These are phyloP conservation scores for Bipolaris oryzae DNA, from an alignment of 2,329 filamentous ascomycete genomes.

Conservation along the genomic window DNA sequence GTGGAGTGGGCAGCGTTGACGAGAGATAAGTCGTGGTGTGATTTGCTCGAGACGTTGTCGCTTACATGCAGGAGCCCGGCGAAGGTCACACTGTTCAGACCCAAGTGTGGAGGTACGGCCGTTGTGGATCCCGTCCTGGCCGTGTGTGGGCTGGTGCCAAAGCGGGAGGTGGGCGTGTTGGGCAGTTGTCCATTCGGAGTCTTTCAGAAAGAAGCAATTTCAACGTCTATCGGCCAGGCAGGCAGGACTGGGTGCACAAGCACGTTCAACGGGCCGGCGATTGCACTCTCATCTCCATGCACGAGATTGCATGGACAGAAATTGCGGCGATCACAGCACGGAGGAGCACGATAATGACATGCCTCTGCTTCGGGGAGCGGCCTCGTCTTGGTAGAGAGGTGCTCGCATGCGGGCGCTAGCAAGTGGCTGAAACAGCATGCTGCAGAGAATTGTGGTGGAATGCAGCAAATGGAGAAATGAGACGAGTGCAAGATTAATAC, in stretches of 20 bases:
- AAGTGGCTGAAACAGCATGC: slow-evolving; percentile 10
- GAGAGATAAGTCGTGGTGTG: slow-evolving; percentile 17
- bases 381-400: slow-evolving; percentile 15
- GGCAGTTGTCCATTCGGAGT: slow-evolving; percentile 24
- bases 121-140: slow-evolving; percentile 26
- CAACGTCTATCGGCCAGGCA: slow-evolving; percentile 13
- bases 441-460: slow-evolving; percentile 1
- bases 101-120: slow-evolving; percentile 38
- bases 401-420: slow-evolving; percentile 9
- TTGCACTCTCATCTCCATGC: slow-evolving; percentile 9
- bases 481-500: neutral
- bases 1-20: slow-evolving; percentile 2
- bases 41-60: slow-evolving; percentile 16
- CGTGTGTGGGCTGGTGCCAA: slow-evolving; percentile 26
- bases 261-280: slow-evolving; percentile 35
- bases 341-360: slow-evolving; percentile 11
- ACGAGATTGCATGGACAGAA: slow-evolving; percentile 17
- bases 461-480: slow-evolving; percentile 1
- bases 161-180: slow-evolving; percentile 13
- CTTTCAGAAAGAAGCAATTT: slow-evolving; percentile 20
- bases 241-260: slow-evolving; percentile 15
- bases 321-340: slow-evolving; percentile 23
- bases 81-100: slow-evolving; percentile 12
- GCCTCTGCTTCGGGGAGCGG: slow-evolving; percentile 16
- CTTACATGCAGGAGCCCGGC: slow-evolving; percentile 31